Percentiles rank a stretch among this genome's conserved stretches.
Conservation (phyloP, 495 filamentous ascomycete genomes). For the Aspergillus saccharolyticus region DNA sequence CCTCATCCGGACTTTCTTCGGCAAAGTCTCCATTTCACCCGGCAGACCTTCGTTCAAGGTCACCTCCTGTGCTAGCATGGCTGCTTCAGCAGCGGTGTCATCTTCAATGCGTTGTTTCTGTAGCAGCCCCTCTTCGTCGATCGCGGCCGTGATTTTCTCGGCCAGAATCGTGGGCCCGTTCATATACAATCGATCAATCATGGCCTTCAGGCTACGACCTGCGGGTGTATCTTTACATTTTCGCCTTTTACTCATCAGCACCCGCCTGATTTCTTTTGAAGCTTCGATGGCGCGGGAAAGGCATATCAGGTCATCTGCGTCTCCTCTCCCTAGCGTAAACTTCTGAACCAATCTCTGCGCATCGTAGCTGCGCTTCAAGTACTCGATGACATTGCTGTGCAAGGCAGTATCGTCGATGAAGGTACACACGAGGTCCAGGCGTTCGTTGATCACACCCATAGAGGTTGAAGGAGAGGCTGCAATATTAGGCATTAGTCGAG, state of each 20-base stretch:
- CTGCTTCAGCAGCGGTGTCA: slow-evolving; percentile 60
- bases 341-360: slow-evolving; percentile 87
- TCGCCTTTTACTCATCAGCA: slow-evolving; percentile 27
- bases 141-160: slow-evolving; percentile 62
- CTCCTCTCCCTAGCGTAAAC: slow-evolving; percentile 85
- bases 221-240: not conserved
- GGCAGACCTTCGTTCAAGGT: slow-evolving; percentile 53
- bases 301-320: slow-evolving; percentile 84
- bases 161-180: slow-evolving; percentile 65
- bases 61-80: slow-evolving; percentile 63
- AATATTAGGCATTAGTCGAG: not conserved
- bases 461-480: slow-evolving; percentile 78
- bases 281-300: slow-evolving; percentile 77
- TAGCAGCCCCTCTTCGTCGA: slow-evolving; percentile 88
- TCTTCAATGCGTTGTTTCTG: slow-evolving; percentile 74
- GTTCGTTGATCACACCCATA: slow-evolving; percentile 66
- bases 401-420: slow-evolving; percentile 60
- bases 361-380: slow-evolving; percentile 77
- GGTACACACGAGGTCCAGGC: slow-evolving; percentile 75
- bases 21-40: slow-evolving; percentile 41
- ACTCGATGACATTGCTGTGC: slow-evolving; percentile 57
- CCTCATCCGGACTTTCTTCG: slow-evolving; percentile 40
- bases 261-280: slow-evolving; percentile 60
- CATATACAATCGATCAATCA: slow-evolving; percentile 62
- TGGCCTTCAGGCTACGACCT: slow-evolving; percentile 38